Evolutionary conservation across 805 yeast genomes (phyloP), one percentile per base, ranked within the genome.

Genomic region (Kluyveromyces wickerhamii): DNA sequence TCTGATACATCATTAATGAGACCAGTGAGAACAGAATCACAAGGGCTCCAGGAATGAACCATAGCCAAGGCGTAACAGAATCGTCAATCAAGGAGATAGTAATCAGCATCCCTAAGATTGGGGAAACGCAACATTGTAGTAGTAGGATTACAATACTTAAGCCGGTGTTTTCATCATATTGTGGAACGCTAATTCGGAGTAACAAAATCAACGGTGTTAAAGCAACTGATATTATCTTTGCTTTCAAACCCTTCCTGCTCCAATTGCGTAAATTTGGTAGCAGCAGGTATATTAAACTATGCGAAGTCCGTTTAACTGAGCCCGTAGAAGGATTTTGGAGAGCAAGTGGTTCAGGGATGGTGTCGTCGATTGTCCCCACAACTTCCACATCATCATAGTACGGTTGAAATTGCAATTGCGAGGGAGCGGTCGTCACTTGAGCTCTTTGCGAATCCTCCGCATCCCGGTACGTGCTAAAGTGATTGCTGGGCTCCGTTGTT

Each of bases 121-220:
- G 67, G 8, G 63, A 48, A 2, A 55, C 21, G 1, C 54, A 4
- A 15, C 60, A 45, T 42, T 63, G 69, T 1, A 49, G 7, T 11
- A 57, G 32, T 9, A 63, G 37, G 3, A 61, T 36, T 2, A 39
- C 30, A 10, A 47, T 47, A 24, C 49, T 50, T 29, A 47, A 55
- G 8, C 52, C 53, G 6, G 47, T 17, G 7, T 52, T 32, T n/a
- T 52, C 47, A 10, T 48, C 48, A 14, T 46, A 39, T 28, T 47
- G 49, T 1, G 71, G 71, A 23, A 66, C 51, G 9, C 66, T 57
- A 9, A 63, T 26, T 29, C 59, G 51, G 4, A 64, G 41, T 1
- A 59, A 7, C 2, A 63, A 37, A 2, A 62, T 52, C 16, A 60
- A 48, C 10, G 69, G 68, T 4, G 57, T 42, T 9, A 62, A 59